These are phyloP conservation scores for Turritis glabra DNA, from an alignment of 345 rosid species.

Conservation along the genomic window DNA sequence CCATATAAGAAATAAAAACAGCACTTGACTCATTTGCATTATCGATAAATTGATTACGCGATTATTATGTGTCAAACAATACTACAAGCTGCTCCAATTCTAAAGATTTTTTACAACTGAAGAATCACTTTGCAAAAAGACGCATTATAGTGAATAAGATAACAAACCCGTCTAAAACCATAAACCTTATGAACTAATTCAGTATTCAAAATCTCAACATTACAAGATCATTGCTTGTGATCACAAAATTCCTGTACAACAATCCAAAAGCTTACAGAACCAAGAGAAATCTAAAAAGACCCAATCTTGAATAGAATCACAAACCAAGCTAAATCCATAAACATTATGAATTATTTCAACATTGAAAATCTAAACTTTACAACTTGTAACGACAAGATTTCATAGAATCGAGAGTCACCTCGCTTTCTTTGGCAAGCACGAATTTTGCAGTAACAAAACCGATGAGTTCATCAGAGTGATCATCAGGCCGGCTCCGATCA, in stretches of 20 bases:
- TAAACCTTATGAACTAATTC: too few species aligned
- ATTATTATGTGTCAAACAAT: neutral
- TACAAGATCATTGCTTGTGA: too few species aligned
- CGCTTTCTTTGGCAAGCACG: slow-evolving; percentile 73
- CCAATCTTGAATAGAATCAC: neutral
- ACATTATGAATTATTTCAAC: neutral
- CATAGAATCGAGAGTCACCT: slow-evolving; percentile 46
- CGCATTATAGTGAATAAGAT: neutral
- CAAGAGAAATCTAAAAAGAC: too few species aligned
- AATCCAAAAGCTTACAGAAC: too few species aligned
- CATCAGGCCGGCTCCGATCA: slow-evolving; percentile 66
- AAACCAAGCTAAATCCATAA: neutral
- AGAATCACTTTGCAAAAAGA: neutral
- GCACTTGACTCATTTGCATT: neutral
- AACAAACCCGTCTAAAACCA: too few species aligned
- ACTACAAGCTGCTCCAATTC: neutral
- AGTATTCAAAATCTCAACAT: too few species aligned
- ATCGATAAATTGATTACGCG: too few species aligned
- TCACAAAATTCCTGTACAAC: too few species aligned
- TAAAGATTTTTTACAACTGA: neutral
- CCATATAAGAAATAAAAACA: slow-evolving; percentile 21
- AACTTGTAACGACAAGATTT: neutral
- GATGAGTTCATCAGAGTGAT: slow-evolving; percentile 64
- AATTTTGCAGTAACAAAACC: slow-evolving; percentile 86
- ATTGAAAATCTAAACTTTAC: slow-evolving; percentile 1